These are phyloP conservation scores for Clarireedia homoeocarpa DNA, from an alignment of 2,329 filamentous ascomycete genomes.

Conservation along the genomic window DNA sequence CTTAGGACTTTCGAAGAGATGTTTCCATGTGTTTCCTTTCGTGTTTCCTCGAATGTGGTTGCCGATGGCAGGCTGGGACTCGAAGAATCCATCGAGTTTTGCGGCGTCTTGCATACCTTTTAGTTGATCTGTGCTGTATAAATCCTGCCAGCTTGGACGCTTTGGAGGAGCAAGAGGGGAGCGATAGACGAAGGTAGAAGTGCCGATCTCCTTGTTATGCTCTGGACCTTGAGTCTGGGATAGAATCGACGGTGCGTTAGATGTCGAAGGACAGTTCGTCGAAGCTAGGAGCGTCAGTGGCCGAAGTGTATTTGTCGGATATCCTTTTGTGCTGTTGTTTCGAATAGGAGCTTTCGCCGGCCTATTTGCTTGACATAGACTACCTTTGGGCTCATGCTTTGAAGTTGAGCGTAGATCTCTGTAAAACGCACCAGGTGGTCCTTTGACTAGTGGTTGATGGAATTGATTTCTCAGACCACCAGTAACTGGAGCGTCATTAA, in stretches of 20 bases:
- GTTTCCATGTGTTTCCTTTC: conserved; percentile 12
- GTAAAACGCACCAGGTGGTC: conserved; percentile 23
- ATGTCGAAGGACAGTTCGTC: not conserved
- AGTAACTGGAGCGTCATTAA: not conserved
- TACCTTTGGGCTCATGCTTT: conserved; percentile 9
- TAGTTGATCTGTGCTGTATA: conserved; percentile 22
- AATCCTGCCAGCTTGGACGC: conserved; percentile 18
- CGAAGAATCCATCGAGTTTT: conserved; percentile 16
- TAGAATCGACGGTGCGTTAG: conserved; percentile 10
- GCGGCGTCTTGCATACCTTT: conserved; percentile 15
- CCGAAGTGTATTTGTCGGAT: conserved; percentile 18
- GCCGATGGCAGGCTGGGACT: conserved; percentile 5
- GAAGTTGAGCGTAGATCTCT: conserved; percentile 16
- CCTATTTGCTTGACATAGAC: conserved; percentile 3
- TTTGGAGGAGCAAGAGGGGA: conserved; percentile 25
- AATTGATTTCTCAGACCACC: not conserved
- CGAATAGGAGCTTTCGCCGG: not conserved
- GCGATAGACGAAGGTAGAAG: conserved; percentile 21
- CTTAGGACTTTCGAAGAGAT: conserved; percentile 16
- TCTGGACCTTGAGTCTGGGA: not conserved
- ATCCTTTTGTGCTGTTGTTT: conserved; percentile 11
- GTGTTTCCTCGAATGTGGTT: not conserved
- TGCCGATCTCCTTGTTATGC: not conserved
- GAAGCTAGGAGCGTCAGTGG: conserved; percentile 19
- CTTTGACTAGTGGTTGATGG: conserved; percentile 15